Percentiles rank a stretch among this genome's conserved stretches.
phyloP scores from a whole-genome alignment of 2,329 filamentous ascomycete genomes.

The Colletotrichum theobromicola region DNA sequence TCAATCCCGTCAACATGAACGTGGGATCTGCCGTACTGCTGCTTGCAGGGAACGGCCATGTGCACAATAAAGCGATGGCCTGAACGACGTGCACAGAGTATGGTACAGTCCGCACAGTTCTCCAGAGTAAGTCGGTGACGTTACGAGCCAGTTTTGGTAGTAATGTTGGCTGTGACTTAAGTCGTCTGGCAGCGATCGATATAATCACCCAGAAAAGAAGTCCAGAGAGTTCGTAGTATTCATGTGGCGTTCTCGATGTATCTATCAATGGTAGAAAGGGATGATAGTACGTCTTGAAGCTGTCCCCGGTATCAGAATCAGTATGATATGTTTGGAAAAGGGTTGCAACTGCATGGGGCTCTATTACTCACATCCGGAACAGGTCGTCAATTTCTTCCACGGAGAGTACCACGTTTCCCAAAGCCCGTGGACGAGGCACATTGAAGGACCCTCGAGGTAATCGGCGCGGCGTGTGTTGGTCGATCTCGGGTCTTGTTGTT shows the following conservation, averaged over 20 bases:
- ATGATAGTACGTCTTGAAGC: neutral
- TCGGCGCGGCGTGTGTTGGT: neutral
- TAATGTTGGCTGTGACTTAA: constrained; percentile 4
- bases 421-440: neutral
- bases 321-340: fast-evolving
- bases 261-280: neutral
- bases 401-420: neutral
- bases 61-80: neutral
- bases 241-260: neutral
- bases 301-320: neutral
- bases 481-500: neutral
- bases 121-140: constrained; percentile 17
- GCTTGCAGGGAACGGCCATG: neutral
- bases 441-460: neutral
- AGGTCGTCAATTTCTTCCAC: neutral
- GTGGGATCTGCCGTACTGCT: neutral
- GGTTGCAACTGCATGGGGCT: neutral
- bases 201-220: constrained; percentile 4
- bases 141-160: neutral
- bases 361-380: neutral
- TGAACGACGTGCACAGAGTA: neutral
- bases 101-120: neutral
- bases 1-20: neutral
- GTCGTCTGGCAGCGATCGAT: neutral
- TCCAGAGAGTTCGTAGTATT: neutral